Conservation (phyloP, 768 basidiomycete genomes). For the Tylopilus balloui region DNA sequence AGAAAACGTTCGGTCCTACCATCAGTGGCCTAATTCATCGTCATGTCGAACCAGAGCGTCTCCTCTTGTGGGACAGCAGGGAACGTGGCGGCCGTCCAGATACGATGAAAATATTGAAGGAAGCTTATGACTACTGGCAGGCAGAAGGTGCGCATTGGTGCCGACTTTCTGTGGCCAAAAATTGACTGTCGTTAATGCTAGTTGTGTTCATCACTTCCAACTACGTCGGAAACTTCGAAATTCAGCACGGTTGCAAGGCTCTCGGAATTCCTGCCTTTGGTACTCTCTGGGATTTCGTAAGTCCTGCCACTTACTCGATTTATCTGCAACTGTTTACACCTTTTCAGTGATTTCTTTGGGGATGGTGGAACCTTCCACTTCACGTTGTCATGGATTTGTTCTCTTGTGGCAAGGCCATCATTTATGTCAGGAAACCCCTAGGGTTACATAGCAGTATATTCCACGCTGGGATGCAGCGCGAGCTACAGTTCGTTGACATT, state of each 20-base stretch:
- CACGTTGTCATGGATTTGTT: slow-evolving; percentile 7
- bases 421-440: not conserved
- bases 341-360: slow-evolving; percentile 22
- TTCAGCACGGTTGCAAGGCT: slow-evolving; percentile 74
- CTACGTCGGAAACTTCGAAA: slow-evolving; percentile 70
- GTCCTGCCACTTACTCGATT: slow-evolving; percentile 9
- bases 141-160: slow-evolving; percentile 51
- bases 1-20: slow-evolving; percentile 80
- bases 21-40: slow-evolving; percentile 69
- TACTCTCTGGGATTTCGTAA: slow-evolving; percentile 67
- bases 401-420: not conserved
- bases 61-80: slow-evolving; percentile 76
- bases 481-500: slow-evolving; percentile 10
- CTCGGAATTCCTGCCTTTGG: slow-evolving; percentile 65
- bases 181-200: slow-evolving; percentile 17
- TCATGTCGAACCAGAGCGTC: slow-evolving; percentile 68
- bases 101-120: slow-evolving; percentile 69
- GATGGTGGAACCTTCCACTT: too few relatives aligned
- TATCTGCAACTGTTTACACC: not conserved
- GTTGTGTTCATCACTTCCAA: slow-evolving; percentile 87
- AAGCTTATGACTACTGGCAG: slow-evolving; percentile 62
- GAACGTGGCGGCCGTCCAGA: slow-evolving; percentile 70
- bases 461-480: not conserved
- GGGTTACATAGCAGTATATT: slow-evolving; percentile 6
- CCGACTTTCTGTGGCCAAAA: not conserved